Evolutionary conservation across 2,329 filamentous ascomycete species (phyloP).

Genomic region (Ophiostoma populinum): DNA sequence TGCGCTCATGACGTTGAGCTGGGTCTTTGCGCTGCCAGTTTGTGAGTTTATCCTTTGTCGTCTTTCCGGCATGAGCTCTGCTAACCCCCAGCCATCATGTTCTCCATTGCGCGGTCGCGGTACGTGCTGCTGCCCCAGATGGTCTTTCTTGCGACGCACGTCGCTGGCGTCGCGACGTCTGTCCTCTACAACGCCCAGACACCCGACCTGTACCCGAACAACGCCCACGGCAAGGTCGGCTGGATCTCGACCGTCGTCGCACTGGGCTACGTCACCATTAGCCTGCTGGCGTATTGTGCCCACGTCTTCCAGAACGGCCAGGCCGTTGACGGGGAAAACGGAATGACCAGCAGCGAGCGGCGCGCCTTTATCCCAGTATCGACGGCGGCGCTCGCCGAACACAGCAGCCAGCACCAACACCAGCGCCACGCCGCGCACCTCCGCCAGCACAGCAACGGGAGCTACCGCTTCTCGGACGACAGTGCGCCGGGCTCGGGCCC

Average conservation of each 20-base stretch:
- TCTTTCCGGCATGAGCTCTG: not conserved
- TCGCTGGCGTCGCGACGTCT: slow-evolving; percentile 44
- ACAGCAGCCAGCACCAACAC: slow-evolving; percentile 18
- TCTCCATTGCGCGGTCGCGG: slow-evolving; percentile 66
- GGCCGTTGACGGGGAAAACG: slow-evolving; percentile 2
- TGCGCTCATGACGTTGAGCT: slow-evolving; percentile 49
- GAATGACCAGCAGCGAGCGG: slow-evolving; percentile 24
- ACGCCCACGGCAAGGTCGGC: slow-evolving; percentile 75
- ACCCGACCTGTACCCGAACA: slow-evolving; percentile 72
- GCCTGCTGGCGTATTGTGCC: slow-evolving; percentile 44
- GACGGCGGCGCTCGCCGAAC: slow-evolving; percentile 33
- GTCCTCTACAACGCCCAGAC: slow-evolving; percentile 64
- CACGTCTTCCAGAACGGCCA: slow-evolving; percentile 20
- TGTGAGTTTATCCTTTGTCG: slow-evolving; percentile 31
- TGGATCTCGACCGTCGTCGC: slow-evolving; percentile 68
- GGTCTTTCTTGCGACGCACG: slow-evolving; percentile 45
- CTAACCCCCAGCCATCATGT: slow-evolving; percentile 51
- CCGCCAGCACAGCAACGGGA: too few relatives aligned
- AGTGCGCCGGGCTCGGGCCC: slow-evolving; percentile 61
- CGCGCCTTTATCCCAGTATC: slow-evolving; percentile 47
- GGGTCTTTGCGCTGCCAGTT: slow-evolving; percentile 56
- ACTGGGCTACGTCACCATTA: slow-evolving; percentile 51
- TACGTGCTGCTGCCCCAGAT: slow-evolving; percentile 55
- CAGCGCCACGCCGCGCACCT: too few relatives aligned
- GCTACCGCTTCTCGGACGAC: slow-evolving; percentile 48